Conservation (phyloP, 2,329 filamentous ascomycete genomes). For the Aspergillus pseudoterreus region DNA sequence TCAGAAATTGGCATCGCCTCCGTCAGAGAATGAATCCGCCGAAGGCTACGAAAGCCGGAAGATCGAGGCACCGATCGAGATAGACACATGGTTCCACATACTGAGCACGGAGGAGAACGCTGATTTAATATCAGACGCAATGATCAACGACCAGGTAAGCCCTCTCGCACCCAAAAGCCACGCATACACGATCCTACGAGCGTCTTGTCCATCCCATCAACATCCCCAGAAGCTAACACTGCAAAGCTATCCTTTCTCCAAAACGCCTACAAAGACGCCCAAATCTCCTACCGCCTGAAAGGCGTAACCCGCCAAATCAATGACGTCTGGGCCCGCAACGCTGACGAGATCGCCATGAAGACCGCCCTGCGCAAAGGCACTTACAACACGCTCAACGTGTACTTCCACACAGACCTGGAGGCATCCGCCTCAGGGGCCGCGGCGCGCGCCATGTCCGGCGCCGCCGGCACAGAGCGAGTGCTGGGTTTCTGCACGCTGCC, state of each 20-base stretch:
- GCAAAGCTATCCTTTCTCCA: constrained; percentile 39
- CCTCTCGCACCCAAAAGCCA: background rate
- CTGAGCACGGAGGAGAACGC: constrained; percentile 30
- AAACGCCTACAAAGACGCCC: constrained; percentile 42
- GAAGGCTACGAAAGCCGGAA: constrained; percentile 17
- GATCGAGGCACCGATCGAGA: constrained; percentile 25
- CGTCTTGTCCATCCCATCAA: background rate
- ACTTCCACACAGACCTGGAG: constrained; percentile 56
- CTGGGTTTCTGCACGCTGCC: constrained; percentile 55
- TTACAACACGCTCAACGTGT: constrained; percentile 56
- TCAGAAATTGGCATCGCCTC: constrained; percentile 18
- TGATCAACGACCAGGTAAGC: constrained; percentile 35
- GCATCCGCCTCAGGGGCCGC: constrained; percentile 19
- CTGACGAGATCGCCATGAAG: constrained; percentile 52
- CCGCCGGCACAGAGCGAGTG: constrained; percentile 31
- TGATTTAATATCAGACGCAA: constrained; percentile 26
- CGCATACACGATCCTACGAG: background rate
- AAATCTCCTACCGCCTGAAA: constrained; percentile 49
- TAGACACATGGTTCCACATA: constrained; percentile 44
- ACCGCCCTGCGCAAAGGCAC: constrained; percentile 49
- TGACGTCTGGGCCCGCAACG: constrained; percentile 52
- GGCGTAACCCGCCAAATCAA: constrained; percentile 51
- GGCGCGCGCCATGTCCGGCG: constrained; percentile 19
- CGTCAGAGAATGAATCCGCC: constrained; percentile 8
- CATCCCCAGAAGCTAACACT: background rate